Percentiles rank a stretch among this genome's conserved stretches.
phyloP scores from a whole-genome alignment of 345 rosid species.

The Crucihimalaya himalaica region DNA sequence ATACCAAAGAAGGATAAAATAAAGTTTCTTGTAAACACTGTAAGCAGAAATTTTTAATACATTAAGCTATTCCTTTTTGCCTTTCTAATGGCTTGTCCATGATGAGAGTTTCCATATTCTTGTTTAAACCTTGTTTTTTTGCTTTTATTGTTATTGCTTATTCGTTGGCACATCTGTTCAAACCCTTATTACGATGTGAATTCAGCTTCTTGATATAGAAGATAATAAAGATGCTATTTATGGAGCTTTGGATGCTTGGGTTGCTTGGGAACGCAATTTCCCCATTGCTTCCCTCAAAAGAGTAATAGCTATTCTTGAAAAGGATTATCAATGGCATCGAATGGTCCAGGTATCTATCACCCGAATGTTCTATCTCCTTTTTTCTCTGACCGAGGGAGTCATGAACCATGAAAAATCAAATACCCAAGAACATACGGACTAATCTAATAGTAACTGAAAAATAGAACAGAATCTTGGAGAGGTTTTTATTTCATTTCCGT shows the following conservation, averaged over 20 bases:
- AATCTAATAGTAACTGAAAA: neutral
- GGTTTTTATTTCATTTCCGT: neutral
- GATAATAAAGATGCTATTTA: constrained; percentile 84
- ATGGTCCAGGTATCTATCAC: constrained; percentile 66
- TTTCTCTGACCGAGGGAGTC: neutral
- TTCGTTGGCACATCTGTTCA: constrained; percentile 13
- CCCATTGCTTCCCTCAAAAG: constrained; percentile 75
- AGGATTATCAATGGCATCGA: constrained; percentile 88
- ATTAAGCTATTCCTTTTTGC: neutral
- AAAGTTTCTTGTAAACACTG: constrained; percentile 67
- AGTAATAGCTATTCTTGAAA: constrained; percentile 71
- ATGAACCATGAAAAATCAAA: constrained; percentile 15
- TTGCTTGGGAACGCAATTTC: constrained; percentile 90
- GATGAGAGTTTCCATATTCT: neutral
- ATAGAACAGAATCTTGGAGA: neutral
- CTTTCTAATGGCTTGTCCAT: constrained; percentile 6
- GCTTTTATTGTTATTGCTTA: neutral
- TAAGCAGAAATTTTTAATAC: constrained; percentile 38
- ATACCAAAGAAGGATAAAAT: constrained; percentile 73
- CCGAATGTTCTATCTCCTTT: neutral
- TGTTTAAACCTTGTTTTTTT: constrained; percentile 7
- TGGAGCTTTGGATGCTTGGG: constrained; percentile 95
- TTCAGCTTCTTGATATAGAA: constrained; percentile 74
- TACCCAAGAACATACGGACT: neutral
- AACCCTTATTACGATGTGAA: constrained; percentile 12